Conservation (phyloP, 257 asterid species). For the Solanum phureja region DNA sequence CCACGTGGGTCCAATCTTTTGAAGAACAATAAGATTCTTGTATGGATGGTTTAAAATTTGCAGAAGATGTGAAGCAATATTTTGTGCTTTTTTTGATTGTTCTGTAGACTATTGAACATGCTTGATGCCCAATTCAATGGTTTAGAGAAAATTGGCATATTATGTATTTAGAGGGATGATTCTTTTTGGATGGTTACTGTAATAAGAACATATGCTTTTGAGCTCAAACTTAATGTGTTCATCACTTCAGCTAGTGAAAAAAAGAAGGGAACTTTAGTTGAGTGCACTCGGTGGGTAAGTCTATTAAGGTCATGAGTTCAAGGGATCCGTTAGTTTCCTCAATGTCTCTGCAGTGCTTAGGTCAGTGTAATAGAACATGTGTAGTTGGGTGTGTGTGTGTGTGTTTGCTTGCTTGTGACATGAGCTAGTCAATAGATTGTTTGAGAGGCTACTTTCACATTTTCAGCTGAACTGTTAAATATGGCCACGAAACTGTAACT, state of each 20-base stretch:
- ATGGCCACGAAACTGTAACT: neutral
- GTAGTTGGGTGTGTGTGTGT: neutral
- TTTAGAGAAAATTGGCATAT: conserved; percentile 1
- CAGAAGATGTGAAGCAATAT: neutral
- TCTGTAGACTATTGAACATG: conserved; percentile 9
- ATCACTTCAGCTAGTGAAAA: neutral
- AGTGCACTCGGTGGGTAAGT: neutral
- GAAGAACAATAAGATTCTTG: conserved; percentile 5
- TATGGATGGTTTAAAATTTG: conserved; percentile 7
- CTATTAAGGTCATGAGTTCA: neutral
- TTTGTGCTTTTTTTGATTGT: neutral
- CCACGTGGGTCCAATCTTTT: neutral
- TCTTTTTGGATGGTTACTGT: neutral
- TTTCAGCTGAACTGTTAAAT: neutral
- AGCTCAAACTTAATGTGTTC: neutral
- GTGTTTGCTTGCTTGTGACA: neutral
- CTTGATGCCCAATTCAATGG: neutral
- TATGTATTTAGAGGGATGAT: neutral
- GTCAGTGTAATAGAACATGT: neutral
- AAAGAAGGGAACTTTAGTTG: neutral
- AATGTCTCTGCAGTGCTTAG: neutral
- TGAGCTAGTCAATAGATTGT: neutral
- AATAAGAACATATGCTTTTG: neutral
- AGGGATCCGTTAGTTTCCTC: neutral
- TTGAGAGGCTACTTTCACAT: neutral